Percentiles rank a stretch among this genome's conserved stretches.
Conservation (phyloP, 2,329 filamentous ascomycete species). For the Verticillium longisporum region DNA sequence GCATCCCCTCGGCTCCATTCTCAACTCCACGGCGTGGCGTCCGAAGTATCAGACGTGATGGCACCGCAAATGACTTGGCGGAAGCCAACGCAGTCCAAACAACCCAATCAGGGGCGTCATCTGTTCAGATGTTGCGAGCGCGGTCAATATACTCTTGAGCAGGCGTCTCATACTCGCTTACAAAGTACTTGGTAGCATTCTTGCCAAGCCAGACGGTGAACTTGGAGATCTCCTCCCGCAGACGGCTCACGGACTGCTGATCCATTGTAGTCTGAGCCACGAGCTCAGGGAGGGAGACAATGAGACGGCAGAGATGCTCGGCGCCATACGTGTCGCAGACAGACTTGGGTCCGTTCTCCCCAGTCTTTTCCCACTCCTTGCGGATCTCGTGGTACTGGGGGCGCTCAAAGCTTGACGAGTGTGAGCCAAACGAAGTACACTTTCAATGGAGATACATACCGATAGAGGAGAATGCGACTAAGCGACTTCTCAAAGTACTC, state of each 20-base stretch:
- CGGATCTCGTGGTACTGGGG: conserved; percentile 77
- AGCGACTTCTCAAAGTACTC: conserved; percentile 93
- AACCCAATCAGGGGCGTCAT: neutral
- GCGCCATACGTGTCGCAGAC: conserved; percentile 83
- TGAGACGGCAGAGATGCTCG: conserved; percentile 82
- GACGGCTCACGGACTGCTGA: conserved; percentile 75
- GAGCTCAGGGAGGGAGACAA: conserved; percentile 86
- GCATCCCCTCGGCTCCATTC: too few relatives aligned
- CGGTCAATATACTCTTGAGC: conserved; percentile 66
- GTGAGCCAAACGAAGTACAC: conserved; percentile 13
- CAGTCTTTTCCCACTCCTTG: conserved; percentile 58
- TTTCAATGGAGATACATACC: conserved; percentile 29
- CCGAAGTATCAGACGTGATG: neutral
- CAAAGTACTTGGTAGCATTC: conserved; percentile 71
- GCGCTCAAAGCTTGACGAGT: conserved; percentile 68
- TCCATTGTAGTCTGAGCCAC: conserved; percentile 99
- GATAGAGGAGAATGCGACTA: conserved; percentile 81
- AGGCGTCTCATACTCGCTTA: conserved; percentile 67
- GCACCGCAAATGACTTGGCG: neutral
- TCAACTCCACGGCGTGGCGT: too few relatives aligned
- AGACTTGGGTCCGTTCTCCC: conserved; percentile 60
- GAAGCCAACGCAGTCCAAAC: neutral
- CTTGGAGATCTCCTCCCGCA: conserved; percentile 83
- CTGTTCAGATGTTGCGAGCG: conserved; percentile 38
- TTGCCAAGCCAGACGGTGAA: conserved; percentile 81